Base-by-base conservation (phyloP, 2,329 filamentous ascomycete genomes). In the Pyrenochaeta sp. region DNA sequence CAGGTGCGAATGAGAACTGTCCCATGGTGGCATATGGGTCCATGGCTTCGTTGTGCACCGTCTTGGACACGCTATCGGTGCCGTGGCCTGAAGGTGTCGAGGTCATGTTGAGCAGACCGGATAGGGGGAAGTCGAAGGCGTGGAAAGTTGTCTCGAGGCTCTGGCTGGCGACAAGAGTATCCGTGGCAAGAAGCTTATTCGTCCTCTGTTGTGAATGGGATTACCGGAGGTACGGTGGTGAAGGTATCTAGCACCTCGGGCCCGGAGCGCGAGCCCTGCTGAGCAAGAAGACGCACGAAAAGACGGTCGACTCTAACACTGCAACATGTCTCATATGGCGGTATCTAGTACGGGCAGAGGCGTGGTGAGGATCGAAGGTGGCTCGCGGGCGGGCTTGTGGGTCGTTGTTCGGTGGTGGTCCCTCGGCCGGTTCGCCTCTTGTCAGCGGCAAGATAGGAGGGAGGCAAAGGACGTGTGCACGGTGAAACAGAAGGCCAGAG, bases 1-100 rank as follows among this genome's bases (percentile, higher is more conserved):
- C 82, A 27, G 86, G 86, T 51, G 83, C 85, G 64, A 86, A 85
- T 2, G 84, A 85, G 54, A 88, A 82, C 67, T 86, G 84, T 39
- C 82, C 86, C 51, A 88, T 74, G 41, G 83, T 81, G 18, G 69
- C 60, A 53, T 70, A 75, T 9, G 69, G 64, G 21, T 75, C 72
- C 35, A 69, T 57, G 30, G 54, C 54, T 39, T 69, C 68, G 18
- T 50, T 56, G 43, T 67, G 65, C 46, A 66, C 50, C 47, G 64
- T 61, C 44, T 63, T 69, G 15, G 68, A 62, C 36, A 63, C 60
- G 47, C 63, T 57, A 53, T 73, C 66, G 54, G 58, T 44, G 58
- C 61, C 49, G 48, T 58, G 66, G 54, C 56, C 64, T 46, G 61
- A 45, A 27, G 66, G 61, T 12, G 54, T 54, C 29, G 71, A 68